Evolutionary conservation across 345 rosid genomes (phyloP), one percentile per base, ranked within the genome.

Genomic region (Triadica sebifera): DNA sequence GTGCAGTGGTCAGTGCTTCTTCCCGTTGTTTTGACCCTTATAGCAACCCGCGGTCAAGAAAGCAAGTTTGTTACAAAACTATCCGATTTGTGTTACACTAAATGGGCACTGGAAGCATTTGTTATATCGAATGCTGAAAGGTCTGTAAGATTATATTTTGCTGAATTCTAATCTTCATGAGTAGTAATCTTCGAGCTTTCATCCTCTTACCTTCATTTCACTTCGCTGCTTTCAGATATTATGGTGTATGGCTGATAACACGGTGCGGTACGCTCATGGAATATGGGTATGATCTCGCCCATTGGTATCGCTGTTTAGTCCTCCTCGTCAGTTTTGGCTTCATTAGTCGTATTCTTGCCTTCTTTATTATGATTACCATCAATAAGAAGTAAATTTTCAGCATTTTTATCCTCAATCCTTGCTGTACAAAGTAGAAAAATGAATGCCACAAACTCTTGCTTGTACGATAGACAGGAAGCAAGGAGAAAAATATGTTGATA

Each of bases 41-140:
- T 93, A 71, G 97, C 98, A 68, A 93, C 93, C 5, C 86, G 83
- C 0, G 76, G 71, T 0, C 78, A 77, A 12, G 80, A 85, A 51
- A 77, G 73, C 75, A 71, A 71, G 50, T 29, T 85, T 43, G 82
- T 89, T 63, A 77, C 77, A 8, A 3, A 12, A 6, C 52, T 91
- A 70, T 79, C 92, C 12, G 67, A 87, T 37, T 24, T 91, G 72
- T 90, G 94, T 89, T 96, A 89, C 72, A 86, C 96, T 0, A 93
- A 91, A 78, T 93, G 99, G 98, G 98, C 98, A 56, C 69, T 93
- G 72, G 95, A 95, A 89, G 98, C 99, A 74, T 95, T 95, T 71
- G 98, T 95, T 49, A 86, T 93, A 63, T 79, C 98, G 45, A 95
- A 95, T 74, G 99, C 99, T 70, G 89, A 93, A 88, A 95, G 94